These are phyloP conservation scores for Pestalotiopsis sp. DNA, from an alignment of 2,329 filamentous ascomycete species.

Conservation along the genomic window DNA sequence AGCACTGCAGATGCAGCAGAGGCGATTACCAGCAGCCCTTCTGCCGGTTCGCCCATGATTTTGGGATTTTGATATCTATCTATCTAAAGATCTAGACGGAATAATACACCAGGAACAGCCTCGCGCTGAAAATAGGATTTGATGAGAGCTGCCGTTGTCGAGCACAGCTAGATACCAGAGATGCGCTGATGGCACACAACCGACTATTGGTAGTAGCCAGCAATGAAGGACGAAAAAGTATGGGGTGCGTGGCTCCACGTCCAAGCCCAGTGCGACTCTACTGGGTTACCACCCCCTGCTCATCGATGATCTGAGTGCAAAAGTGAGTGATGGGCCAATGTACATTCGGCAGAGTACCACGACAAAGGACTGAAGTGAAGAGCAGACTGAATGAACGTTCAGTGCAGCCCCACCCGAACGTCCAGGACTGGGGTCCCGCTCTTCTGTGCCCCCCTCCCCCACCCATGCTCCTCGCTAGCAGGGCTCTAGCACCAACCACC, in stretches of 20 bases:
- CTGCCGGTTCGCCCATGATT: not conserved
- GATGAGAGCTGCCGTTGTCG: not conserved
- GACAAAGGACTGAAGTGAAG: too few species aligned
- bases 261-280: not conserved
- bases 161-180: too few species aligned
- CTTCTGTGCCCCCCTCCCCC: not conserved
- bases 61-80: not conserved
- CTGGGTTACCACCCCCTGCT: not conserved
- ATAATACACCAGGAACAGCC: not conserved
- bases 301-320: not conserved
- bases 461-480: not conserved
- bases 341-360: not conserved
- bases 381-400: too few species aligned
- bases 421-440: not conserved
- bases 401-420: too few species aligned
- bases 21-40: not conserved
- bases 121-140: not conserved
- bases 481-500: not conserved
- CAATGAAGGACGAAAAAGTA: not conserved
- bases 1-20: not conserved
- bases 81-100: not conserved
- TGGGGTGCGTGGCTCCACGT: not conserved
- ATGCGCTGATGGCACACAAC: too few species aligned
- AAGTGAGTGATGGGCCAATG: not conserved
- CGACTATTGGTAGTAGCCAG: not conserved